Base-by-base conservation (phyloP, 2,329 filamentous ascomycete species). In the Parastagonospora nodorum region DNA sequence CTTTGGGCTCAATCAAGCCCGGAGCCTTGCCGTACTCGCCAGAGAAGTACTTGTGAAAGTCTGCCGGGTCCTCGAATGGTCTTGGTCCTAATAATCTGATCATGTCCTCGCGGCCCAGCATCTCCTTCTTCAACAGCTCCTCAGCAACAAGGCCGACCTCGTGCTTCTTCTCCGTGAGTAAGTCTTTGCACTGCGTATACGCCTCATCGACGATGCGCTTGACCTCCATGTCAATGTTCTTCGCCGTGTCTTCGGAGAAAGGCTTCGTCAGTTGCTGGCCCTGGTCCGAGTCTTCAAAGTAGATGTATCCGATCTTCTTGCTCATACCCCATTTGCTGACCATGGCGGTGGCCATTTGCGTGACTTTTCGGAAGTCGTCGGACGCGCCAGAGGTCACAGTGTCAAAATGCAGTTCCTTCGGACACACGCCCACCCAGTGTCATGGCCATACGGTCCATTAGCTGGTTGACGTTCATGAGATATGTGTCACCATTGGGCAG, bases 361-460 rank as follows among this genome's bases (percentile, higher is more conserved):
- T 97, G 35, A 97, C 94, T 78, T 99, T 99, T 77, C 94, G 93
- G 84, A 99, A 99, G 73, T 99, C 94, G 73, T 97, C 94, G 46
- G 88, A 92, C 15, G 93, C 94, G 50, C 94, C 94, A 40, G 90
- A 94, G 1, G 94, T 99, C 15, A 99, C 94, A 0, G 92, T 96
- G 30, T 94, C 88, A 76, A 99, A 99, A 77, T 99, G 93, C 7
- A 99, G 79, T 75, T 99, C 94, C 94, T 77, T 99, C 94, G 15
- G 89, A 94, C 19, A 99, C 89, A 60, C 94, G 91, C 1, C 94
- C 94, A 63, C 92, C 94, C 48, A 99, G 87, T 2, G 93, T 97
- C 94, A 99, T 99, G 58, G 94, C 94, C 94, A 99, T 99, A 63
- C 94, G 92, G 74, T 99, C 94, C 90, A 97, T 96, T 36, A 99